Evolutionary conservation across 2,329 filamentous ascomycete species (phyloP).

Genomic region (Penicillium sp.): DNA sequence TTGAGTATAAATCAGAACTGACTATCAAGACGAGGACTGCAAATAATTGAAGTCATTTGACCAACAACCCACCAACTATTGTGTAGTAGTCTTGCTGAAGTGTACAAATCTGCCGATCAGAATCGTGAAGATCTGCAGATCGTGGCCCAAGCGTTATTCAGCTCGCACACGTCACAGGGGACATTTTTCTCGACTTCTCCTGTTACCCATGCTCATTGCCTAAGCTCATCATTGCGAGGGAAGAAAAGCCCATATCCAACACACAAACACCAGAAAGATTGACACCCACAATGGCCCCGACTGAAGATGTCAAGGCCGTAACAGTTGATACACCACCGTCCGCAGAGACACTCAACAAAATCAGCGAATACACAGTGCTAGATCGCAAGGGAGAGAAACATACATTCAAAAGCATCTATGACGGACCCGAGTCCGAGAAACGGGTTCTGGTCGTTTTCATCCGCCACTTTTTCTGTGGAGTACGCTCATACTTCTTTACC

Average conservation of each 20-base stretch:
- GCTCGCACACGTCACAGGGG: no score
- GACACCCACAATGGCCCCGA: not conserved
- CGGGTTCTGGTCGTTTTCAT: conserved; percentile 72
- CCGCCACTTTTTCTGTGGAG: conserved; percentile 78
- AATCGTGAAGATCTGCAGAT: no score
- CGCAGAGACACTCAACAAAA: conserved; percentile 1
- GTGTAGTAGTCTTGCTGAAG: no score
- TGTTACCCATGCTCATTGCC: no score
- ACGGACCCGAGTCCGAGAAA: conserved; percentile 34
- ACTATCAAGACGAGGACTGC: no score
- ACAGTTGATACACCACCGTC: not conserved
- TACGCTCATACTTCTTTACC: conserved; percentile 44
- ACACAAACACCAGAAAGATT: not conserved
- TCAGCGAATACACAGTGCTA: conserved; percentile 46
- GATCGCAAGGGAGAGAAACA: conserved; percentile 62
- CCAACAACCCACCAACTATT: no score
- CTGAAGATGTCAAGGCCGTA: not conserved
- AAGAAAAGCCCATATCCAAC: not conserved
- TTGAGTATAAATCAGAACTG: no score
- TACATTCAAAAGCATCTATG: conserved; percentile 64
- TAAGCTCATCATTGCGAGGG: not conserved
- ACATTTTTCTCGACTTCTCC: no score
- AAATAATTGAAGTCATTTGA: no score
- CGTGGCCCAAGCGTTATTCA: no score
- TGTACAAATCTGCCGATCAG: no score